Evolutionary conservation across 2,329 filamentous ascomycete species (phyloP).

Genomic region (Nigrograna mackinnonii): DNA sequence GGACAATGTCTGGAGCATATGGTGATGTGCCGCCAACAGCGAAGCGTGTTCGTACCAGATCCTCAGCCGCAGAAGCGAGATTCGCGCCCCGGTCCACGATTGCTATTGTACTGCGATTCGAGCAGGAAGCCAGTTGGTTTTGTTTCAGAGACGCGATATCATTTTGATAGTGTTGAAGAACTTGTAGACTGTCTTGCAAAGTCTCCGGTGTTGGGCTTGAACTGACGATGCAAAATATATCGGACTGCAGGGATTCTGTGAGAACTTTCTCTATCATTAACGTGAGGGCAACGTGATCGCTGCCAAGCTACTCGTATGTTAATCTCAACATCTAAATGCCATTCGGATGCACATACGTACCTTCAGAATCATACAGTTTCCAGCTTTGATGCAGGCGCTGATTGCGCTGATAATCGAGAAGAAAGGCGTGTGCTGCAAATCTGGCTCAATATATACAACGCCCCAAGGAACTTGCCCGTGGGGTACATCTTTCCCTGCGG

Average conservation of each 20-base stretch:
- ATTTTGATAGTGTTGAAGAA: slow-evolving; percentile 35
- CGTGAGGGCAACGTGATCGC: slow-evolving; percentile 31
- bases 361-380: slow-evolving; percentile 56
- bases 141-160: slow-evolving; percentile 5
- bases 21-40: slow-evolving; percentile 59
- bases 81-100: slow-evolving; percentile 65
- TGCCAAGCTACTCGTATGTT: too few species aligned
- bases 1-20: slow-evolving; percentile 64
- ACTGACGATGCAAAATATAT: slow-evolving; percentile 52
- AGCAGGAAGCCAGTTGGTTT: slow-evolving; percentile 37
- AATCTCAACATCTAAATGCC: too few species aligned
- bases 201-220: slow-evolving; percentile 29
- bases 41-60: slow-evolving; percentile 59
- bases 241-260: slow-evolving; percentile 47
- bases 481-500: slow-evolving; percentile 43
- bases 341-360: too few species aligned
- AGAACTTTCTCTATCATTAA: slow-evolving; percentile 47
- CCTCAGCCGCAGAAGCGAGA: slow-evolving; percentile 55
- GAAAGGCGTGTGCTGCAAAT: slow-evolving; percentile 50
- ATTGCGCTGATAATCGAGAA: slow-evolving; percentile 41
- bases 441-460: slow-evolving; percentile 54
- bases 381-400: slow-evolving; percentile 53
- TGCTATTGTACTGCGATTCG: slow-evolving; percentile 49
- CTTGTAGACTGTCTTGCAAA: slow-evolving; percentile 26
- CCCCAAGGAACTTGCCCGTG: slow-evolving; percentile 41